Evolutionary conservation across 164 flowering plant genomes (phyloP).

Genomic region (Warburgia ugandensis): DNA sequence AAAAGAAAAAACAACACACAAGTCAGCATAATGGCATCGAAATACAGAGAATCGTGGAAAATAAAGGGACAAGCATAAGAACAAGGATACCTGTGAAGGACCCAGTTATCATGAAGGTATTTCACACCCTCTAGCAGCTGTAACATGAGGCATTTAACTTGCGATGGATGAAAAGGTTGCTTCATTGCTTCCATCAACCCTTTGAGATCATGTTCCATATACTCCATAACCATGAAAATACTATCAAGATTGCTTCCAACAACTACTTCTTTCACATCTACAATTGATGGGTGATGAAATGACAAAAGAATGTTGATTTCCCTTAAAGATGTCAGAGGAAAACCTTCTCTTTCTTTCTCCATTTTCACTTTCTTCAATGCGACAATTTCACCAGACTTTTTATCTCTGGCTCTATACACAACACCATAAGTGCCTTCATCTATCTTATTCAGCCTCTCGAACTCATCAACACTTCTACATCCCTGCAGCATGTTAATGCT

Average conservation of each 20-base stretch:
- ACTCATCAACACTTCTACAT: slow-evolving; percentile 59
- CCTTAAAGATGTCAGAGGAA: slow-evolving; percentile 61
- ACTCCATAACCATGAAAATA: slow-evolving; percentile 75
- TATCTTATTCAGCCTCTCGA: slow-evolving; percentile 55
- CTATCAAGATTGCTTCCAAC: slow-evolving; percentile 35
- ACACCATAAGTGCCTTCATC: slow-evolving; percentile 77
- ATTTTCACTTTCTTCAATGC: slow-evolving; percentile 78
- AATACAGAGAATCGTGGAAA: neutral
- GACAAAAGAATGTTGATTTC: slow-evolving; percentile 70
- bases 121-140: slow-evolving; percentile 68
- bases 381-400: slow-evolving; percentile 54
- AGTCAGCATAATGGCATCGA: neutral
- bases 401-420: slow-evolving; percentile 64
- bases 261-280: slow-evolving; percentile 67
- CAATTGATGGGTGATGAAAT: slow-evolving; percentile 58
- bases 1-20: neutral
- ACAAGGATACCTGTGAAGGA: slow-evolving; percentile 37
- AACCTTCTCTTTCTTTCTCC: slow-evolving; percentile 52
- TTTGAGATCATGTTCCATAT: slow-evolving; percentile 76
- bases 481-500: slow-evolving; percentile 42
- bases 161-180: slow-evolving; percentile 60
- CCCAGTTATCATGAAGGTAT: slow-evolving; percentile 80
- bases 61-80: neutral
- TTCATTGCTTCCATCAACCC: slow-evolving; percentile 49
- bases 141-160: slow-evolving; percentile 71